Percentiles rank a stretch among this genome's conserved stretches.
Evolutionary conservation across 2,329 filamentous ascomycete species (phyloP).

Genomic region (Xylariaceae sp.): DNA sequence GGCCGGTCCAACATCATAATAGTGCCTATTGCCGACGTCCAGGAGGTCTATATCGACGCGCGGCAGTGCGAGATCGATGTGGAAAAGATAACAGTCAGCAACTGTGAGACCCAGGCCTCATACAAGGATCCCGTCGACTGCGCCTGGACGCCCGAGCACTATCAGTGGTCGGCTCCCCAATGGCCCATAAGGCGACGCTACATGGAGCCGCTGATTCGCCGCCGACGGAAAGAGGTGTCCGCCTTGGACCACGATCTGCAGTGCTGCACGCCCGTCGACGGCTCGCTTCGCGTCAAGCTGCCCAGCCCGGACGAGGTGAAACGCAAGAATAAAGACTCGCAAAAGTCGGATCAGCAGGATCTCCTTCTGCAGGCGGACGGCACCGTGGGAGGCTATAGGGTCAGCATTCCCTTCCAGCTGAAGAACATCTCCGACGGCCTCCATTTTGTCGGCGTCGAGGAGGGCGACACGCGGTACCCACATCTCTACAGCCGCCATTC

Average conservation of each 20-base stretch:
- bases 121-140: slow-evolving; percentile 61
- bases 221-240: slow-evolving; percentile 44
- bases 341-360: slow-evolving; percentile 33
- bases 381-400: slow-evolving; percentile 35
- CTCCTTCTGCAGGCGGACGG: slow-evolving; percentile 19
- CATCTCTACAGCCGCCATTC: slow-evolving; percentile 87
- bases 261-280: slow-evolving; percentile 49
- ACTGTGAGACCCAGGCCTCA: slow-evolving; percentile 34
- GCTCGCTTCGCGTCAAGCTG: slow-evolving; percentile 37
- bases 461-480: slow-evolving; percentile 74
- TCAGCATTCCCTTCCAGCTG: slow-evolving; percentile 68
- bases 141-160: slow-evolving; percentile 52
- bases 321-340: slow-evolving; percentile 18
- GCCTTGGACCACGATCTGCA: slow-evolving; percentile 47
- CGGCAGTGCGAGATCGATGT: slow-evolving; percentile 54
- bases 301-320: slow-evolving; percentile 29
- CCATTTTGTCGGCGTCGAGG: slow-evolving; percentile 82
- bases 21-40: slow-evolving; percentile 50
- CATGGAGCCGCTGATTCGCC: slow-evolving; percentile 47
- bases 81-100: slow-evolving; percentile 44
- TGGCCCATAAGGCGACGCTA: slow-evolving; percentile 66
- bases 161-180: slow-evolving; percentile 62
- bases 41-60: slow-evolving; percentile 52
- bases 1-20: slow-evolving; percentile 79
- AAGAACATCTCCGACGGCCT: slow-evolving; percentile 74